Percentiles rank a stretch among this genome's conserved stretches.
These are phyloP conservation scores for Leccinum broughii DNA, from an alignment of 768 basidiomycete genomes.

Conservation along the genomic window DNA sequence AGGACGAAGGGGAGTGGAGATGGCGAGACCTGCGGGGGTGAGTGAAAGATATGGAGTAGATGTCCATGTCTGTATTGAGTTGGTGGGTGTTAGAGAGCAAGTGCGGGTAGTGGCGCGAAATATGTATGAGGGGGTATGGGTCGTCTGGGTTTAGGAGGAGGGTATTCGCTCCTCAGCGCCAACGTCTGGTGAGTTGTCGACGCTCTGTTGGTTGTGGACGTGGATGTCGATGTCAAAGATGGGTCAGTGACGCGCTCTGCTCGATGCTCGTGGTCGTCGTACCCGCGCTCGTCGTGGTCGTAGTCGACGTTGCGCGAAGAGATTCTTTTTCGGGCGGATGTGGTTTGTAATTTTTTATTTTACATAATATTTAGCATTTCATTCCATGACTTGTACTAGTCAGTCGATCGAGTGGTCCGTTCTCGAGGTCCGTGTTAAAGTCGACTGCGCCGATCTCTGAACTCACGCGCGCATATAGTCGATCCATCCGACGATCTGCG, in stretches of 20 bases:
- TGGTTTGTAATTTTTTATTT: constrained; percentile 6
- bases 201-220: background rate
- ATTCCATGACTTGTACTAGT: background rate
- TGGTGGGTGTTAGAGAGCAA: constrained; percentile 2
- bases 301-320: constrained; percentile 19
- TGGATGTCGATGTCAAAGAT: constrained; percentile 8
- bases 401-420: constrained; percentile 23
- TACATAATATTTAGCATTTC: constrained; percentile 6
- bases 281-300: constrained; percentile 22
- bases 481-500: constrained; percentile 71
- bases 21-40: constrained; percentile 82
- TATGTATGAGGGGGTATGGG: constrained; percentile 21
- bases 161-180: constrained; percentile 27
- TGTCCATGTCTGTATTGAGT: constrained; percentile 60
- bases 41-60: constrained; percentile 93
- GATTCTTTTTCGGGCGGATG: constrained; percentile 24
- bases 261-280: constrained; percentile 20
- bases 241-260: constrained; percentile 20
- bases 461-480: constrained; percentile 43
- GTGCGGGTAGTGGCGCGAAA: constrained; percentile 5
- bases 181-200: constrained; percentile 9
- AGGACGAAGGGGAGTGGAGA: constrained; percentile 55
- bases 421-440: constrained; percentile 24
- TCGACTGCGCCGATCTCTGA: constrained; percentile 9
- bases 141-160: constrained; percentile 26